Evolutionary conservation across 139 green algal species (phyloP).

Genomic region (Limnomonas spitsbergensis): DNA sequence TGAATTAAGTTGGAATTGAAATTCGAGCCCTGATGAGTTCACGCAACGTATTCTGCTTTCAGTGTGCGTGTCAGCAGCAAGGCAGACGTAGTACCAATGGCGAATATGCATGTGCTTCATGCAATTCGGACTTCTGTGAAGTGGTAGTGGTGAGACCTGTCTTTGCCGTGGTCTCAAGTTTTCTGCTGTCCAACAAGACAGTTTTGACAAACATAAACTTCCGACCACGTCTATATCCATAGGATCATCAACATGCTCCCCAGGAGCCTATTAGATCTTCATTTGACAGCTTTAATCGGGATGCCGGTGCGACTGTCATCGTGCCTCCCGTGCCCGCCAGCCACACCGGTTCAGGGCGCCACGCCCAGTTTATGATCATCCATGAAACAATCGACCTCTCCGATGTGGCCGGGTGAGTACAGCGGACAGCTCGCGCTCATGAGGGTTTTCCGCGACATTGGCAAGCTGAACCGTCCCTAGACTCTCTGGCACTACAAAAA

Average conservation of each 20-base stretch:
- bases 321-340: background rate
- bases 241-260: no score
- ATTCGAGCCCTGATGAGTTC: no score
- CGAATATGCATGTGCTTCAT: background rate
- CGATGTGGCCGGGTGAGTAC: background rate
- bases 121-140: background rate
- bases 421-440: no score
- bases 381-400: conserved; percentile 3
- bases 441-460: no score
- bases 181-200: background rate
- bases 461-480: no score
- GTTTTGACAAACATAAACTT: background rate
- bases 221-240: background rate
- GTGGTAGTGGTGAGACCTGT: background rate
- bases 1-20: no score
- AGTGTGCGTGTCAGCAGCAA: background rate
- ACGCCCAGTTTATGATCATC: background rate
- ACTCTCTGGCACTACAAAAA: no score
- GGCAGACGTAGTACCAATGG: background rate
- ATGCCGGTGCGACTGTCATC: background rate
- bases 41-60: background rate
- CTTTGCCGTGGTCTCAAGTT: background rate
- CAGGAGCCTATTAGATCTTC: no score
- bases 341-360: no score
- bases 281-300: no score